Conservation (phyloP, 2,329 filamentous ascomycete species). For the Colletotrichum liriopes region DNA sequence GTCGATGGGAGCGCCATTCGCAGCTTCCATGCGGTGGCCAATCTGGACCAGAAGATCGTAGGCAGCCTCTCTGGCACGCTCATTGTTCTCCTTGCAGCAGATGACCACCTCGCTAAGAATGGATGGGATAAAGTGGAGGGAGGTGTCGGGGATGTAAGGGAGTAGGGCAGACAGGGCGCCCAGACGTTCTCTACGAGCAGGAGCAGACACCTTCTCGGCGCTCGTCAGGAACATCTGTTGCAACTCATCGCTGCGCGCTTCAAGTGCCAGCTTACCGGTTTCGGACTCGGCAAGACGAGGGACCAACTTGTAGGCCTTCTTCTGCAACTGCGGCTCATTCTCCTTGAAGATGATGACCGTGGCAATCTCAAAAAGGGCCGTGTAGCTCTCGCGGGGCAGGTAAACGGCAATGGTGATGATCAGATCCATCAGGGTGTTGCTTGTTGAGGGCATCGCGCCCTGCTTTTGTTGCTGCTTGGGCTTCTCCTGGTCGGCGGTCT, state of each 20-base stretch:
- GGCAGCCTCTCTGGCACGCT: slow-evolving; percentile 89
- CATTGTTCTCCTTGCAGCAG: slow-evolving; percentile 97
- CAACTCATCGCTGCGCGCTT: slow-evolving; percentile 82
- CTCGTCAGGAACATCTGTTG: slow-evolving; percentile 86
- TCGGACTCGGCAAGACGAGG: slow-evolving; percentile 89
- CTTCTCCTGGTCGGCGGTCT: slow-evolving; percentile 70
- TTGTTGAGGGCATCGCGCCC: slow-evolving; percentile 89
- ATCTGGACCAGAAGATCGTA: slow-evolving; percentile 93
- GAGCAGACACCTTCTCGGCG: slow-evolving; percentile 87
- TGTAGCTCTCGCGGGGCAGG: slow-evolving; percentile 88
- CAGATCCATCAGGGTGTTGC: slow-evolving; percentile 95
- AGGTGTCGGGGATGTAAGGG: slow-evolving; percentile 81
- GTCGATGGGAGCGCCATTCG: slow-evolving; percentile 81
- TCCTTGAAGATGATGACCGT: slow-evolving; percentile 85
- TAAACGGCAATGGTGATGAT: slow-evolving; percentile 97
- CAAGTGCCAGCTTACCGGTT: slow-evolving; percentile 81
- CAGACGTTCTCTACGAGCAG: slow-evolving; percentile 88
- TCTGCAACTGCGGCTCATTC: slow-evolving; percentile 92
- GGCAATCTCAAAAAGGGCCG: slow-evolving; percentile 88
- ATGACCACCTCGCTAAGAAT: slow-evolving; percentile 96
- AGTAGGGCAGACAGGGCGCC: slow-evolving; percentile 86
- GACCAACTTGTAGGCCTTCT: slow-evolving; percentile 99
- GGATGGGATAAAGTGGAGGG: slow-evolving; percentile 93
- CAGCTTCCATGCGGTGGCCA: slow-evolving; percentile 81
- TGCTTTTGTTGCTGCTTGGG: slow-evolving; percentile 71